phyloP scores from a whole-genome alignment of 2,329 filamentous ascomycete species.

The Pezicula neosporulosa region DNA sequence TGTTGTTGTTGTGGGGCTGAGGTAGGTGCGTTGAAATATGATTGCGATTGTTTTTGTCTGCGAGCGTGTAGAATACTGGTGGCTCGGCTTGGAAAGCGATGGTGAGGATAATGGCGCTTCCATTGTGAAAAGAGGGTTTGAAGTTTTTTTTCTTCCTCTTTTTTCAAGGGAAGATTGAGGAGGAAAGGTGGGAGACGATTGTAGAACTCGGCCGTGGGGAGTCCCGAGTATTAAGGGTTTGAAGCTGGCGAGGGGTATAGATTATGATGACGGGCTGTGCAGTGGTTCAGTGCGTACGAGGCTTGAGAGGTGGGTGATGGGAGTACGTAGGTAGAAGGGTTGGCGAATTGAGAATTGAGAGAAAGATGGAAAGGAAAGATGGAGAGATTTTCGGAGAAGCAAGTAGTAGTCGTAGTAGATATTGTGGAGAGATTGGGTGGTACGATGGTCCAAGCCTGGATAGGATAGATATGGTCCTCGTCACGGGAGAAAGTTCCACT shows the following conservation, averaged over 20 bases:
- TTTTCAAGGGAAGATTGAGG: background rate
- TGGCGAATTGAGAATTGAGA: background rate
- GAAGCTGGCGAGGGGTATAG: no score
- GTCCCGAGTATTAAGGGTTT: no score
- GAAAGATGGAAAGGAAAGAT: background rate
- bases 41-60: conserved; percentile 9
- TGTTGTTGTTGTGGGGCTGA: conserved; percentile 15
- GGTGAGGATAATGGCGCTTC: conserved; percentile 33
- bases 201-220: no score
- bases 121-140: conserved; percentile 18
- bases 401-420: background rate
- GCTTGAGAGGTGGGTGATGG: no score
- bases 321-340: background rate
- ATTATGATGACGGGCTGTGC: no score
- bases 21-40: conserved; percentile 12
- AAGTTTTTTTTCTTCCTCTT: no score
- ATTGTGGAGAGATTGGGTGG: background rate
- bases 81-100: conserved; percentile 15
- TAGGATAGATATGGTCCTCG: background rate
- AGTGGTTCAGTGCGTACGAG: no score
- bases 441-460: background rate
- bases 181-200: conserved; percentile 4
- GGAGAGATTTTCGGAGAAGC: background rate
- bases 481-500: background rate
- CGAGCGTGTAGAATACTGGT: conserved; percentile 15